Evolutionary conservation across 1,139 yeast species (phyloP), one percentile per base, ranked within the genome.

Genomic region (Candida glucosophila): DNA sequence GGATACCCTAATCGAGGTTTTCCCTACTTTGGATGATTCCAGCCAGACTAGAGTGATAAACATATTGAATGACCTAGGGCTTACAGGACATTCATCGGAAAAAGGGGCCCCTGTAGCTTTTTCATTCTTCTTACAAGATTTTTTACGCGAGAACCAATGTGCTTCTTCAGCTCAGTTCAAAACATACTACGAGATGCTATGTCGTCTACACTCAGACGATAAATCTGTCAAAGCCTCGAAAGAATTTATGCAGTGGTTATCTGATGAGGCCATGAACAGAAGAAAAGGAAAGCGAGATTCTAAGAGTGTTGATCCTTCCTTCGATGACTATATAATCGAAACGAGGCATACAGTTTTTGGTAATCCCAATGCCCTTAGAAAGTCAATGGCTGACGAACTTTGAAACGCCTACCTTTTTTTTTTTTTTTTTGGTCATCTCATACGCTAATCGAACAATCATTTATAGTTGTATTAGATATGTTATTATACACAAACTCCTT

Each of bases 311-410:
- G 59, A 55, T 29, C 49, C 49, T 14, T 54, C 49, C 4, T 65
- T 71, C 27, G 70, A 67, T 29, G 50, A 58, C 22, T 55, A 52
- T 24, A 48, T 78, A 45, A 44, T 74, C n/a, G 59, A 60, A 15
- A 69, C 78, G 10, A 68, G 94, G 39, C 90, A 82, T 46, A 47
- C 55, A 17, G 73, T 79, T 2, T 85, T 82, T 55, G 95, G 95
- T 2, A 85, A 85, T 42, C 85, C 83, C 7, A 60, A 71, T 44
- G 95, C 81, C 1, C 50, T 59, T 29, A 62, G 88, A 33, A 75
- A 75, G 41, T 73, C 71, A 24, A 40, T 58, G 32, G 57, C 56
- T 7, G 79, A 73, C 44, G 83, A 76, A 32, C 49, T 75, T 19
- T 71, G 57, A 25, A 21, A 4, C 7, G 7, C 19, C 7, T 7